Conservation (phyloP, 176 grass and related monocot genomes). For the Puya raimondii region DNA sequence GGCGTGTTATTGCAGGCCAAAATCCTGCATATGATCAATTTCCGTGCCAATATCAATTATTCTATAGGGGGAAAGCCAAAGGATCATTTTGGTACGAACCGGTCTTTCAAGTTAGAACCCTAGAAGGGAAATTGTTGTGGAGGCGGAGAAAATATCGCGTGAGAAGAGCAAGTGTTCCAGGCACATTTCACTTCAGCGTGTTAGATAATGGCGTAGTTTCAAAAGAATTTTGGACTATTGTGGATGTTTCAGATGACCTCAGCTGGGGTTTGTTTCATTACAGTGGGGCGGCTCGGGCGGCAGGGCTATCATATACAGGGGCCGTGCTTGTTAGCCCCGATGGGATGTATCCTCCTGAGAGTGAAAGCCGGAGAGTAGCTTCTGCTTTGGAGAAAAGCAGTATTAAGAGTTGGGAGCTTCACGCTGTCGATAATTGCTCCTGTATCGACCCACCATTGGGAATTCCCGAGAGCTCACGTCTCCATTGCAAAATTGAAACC, state of each 20-base stretch:
- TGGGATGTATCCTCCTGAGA: constrained; percentile 46
- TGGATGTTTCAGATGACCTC: constrained; percentile 78
- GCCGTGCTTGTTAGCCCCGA: constrained; percentile 81
- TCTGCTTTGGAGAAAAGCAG: constrained; percentile 63
- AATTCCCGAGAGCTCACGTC: constrained; percentile 53
- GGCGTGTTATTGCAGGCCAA: constrained; percentile 76
- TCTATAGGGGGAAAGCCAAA: constrained; percentile 81
- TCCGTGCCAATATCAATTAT: constrained; percentile 84
- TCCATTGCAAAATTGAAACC: constrained; percentile 54
- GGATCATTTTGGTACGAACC: constrained; percentile 96
- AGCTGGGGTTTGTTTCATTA: constrained; percentile 92
- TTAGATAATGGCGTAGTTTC: constrained; percentile 89
- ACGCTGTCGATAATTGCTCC: constrained; percentile 70
- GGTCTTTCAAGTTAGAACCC: constrained; percentile 78
- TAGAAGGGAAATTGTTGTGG: constrained; percentile 69
- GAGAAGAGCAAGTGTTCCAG: constrained; percentile 51
- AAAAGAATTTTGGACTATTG: constrained; percentile 88
- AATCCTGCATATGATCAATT: constrained; percentile 98
- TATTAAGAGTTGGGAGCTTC: constrained; percentile 90
- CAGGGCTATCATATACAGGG: constrained; percentile 75
- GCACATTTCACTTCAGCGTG: constrained; percentile 94
- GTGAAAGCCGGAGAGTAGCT: constrained; percentile 29
- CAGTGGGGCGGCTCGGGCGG: constrained; percentile 62
- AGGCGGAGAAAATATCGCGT: constrained; percentile 73
- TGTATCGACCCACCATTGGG: constrained; percentile 53